Conservation (phyloP, 495 filamentous ascomycete genomes). For the Penicillium soppii region DNA sequence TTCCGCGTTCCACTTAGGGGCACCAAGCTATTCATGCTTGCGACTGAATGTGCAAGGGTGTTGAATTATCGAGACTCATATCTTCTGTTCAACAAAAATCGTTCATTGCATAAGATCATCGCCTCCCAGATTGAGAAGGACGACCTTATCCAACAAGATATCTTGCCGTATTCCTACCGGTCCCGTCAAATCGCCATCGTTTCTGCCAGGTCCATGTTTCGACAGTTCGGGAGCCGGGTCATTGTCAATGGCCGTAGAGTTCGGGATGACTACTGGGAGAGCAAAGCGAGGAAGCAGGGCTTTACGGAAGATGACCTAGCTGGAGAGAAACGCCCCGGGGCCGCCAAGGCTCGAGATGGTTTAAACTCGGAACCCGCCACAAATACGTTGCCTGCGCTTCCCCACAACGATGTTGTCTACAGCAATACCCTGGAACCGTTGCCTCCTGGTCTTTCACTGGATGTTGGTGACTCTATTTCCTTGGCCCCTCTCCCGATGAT, state of each 20-base stretch:
- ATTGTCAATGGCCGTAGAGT: constrained; percentile 88
- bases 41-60: constrained; percentile 94
- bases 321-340: constrained; percentile 94
- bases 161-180: constrained; percentile 95
- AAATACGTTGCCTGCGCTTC: constrained; percentile 53
- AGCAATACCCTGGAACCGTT: constrained; percentile 66
- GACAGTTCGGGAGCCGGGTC: constrained; percentile 95
- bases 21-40: constrained; percentile 96
- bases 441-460: constrained; percentile 69
- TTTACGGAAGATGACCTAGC: constrained; percentile 97
- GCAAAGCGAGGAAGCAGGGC: constrained; percentile 93
- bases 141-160: constrained; percentile 90
- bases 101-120: constrained; percentile 97
- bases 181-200: constrained; percentile 98
- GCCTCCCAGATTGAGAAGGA: constrained; percentile 95
- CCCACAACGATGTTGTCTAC: constrained; percentile 78
- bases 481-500: constrained; percentile 81
- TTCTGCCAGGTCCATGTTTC: constrained; percentile 98
- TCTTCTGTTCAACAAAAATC: constrained; percentile 97
- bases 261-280: constrained; percentile 98
- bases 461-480: constrained; percentile 56
- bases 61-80: constrained; percentile 97
- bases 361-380: constrained; percentile 42
- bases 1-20: constrained; percentile 89
- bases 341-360: constrained; percentile 81